Percentiles rank a stretch among this genome's conserved stretches.
These are phyloP conservation scores for Ophiocordyceps australis DNA, from an alignment of 2,329 filamentous ascomycete species.

Conservation along the genomic window DNA sequence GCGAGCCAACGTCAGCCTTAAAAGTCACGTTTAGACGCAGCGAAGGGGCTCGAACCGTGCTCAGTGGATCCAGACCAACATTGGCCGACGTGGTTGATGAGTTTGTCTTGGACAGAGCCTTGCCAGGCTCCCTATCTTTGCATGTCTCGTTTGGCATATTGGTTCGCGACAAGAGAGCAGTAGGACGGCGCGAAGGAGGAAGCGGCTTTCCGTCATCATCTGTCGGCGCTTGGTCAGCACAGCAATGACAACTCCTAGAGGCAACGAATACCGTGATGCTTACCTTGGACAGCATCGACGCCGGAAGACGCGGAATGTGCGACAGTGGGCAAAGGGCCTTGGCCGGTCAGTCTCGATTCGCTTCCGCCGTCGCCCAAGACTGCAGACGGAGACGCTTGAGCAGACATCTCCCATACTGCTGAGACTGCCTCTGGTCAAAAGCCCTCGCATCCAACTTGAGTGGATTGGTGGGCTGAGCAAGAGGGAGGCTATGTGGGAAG, in stretches of 20 bases:
- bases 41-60: constrained; percentile 11
- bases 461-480: neutral
- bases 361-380: constrained; percentile 9
- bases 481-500: neutral
- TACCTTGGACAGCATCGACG: neutral
- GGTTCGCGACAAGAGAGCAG: constrained; percentile 27
- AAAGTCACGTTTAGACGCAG: neutral
- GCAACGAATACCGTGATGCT: too few relatives aligned
- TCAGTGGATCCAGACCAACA: constrained; percentile 17
- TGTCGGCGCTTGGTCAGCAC: neutral
- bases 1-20: neutral
- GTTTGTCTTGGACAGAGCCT: constrained; percentile 8
- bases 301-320: neutral
- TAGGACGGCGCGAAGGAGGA: constrained; percentile 4
- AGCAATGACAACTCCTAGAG: too few relatives aligned
- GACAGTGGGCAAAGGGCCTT: neutral
- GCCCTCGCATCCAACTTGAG: neutral
- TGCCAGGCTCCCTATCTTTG: constrained; percentile 12
- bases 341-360: constrained; percentile 6
- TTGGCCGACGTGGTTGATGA: constrained; percentile 8
- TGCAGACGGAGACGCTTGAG: constrained; percentile 10
- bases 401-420: constrained; percentile 18
- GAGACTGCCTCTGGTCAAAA: constrained; percentile 6
- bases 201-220: constrained; percentile 2
- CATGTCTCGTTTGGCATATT: constrained; percentile 36